Evolutionary conservation across 2,329 filamentous ascomycete species (phyloP).

Genomic region (Sarocladium kiliense): DNA sequence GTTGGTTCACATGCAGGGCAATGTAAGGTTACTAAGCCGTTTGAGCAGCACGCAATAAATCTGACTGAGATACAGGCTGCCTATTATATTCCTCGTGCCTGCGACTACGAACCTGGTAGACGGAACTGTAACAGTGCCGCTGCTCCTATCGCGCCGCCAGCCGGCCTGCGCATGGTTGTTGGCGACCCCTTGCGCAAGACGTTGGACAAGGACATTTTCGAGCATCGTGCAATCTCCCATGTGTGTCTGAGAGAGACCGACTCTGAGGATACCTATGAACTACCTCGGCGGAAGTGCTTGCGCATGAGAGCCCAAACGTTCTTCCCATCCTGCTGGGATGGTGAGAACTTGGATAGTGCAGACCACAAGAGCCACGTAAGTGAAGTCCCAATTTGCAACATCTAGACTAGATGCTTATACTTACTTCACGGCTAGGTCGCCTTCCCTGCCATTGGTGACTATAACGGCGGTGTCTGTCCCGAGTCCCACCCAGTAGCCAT

Average conservation of each 20-base stretch:
- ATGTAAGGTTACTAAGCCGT: constrained; percentile 18
- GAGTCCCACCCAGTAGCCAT: constrained; percentile 35
- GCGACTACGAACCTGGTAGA: constrained; percentile 20
- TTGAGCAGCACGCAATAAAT: too few relatives aligned
- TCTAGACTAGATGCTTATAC: too few relatives aligned
- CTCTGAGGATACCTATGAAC: constrained; percentile 38
- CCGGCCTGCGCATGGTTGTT: constrained; percentile 61
- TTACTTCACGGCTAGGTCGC: constrained; percentile 21
- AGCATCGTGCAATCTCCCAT: constrained; percentile 48
- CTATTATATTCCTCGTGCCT: constrained; percentile 22
- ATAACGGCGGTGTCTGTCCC: constrained; percentile 30
- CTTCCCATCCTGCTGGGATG: constrained; percentile 61
- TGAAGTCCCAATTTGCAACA: not conserved
- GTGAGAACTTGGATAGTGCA: constrained; percentile 45
- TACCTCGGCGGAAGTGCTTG: constrained; percentile 47
- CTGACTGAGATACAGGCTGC: constrained; percentile 15
- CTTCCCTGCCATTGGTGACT: constrained; percentile 22
- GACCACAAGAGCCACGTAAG: constrained; percentile 52
- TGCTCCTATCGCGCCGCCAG: constrained; percentile 51
- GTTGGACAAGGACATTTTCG: constrained; percentile 30
- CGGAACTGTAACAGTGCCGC: constrained; percentile 16
- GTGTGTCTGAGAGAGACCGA: constrained; percentile 42
- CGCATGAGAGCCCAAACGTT: constrained; percentile 48
- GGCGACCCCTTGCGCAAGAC: constrained; percentile 47
- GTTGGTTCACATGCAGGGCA: constrained; percentile 26